phyloP scores from a whole-genome alignment of 768 basidiomycete species.

The Aureoboletus auriporus region DNA sequence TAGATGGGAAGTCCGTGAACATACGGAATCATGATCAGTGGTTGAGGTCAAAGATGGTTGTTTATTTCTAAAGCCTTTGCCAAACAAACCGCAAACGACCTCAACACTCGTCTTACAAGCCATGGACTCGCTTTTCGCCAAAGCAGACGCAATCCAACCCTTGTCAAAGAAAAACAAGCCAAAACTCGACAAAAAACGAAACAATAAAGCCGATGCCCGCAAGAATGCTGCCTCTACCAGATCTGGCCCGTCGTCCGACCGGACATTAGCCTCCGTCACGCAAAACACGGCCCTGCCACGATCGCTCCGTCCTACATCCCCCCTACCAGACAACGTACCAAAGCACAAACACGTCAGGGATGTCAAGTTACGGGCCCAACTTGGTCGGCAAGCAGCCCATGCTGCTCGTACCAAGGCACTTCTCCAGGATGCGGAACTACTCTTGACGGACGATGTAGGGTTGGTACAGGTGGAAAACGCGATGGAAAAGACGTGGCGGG shows the following conservation, averaged over 20 bases:
- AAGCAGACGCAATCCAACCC: slow-evolving; percentile 56
- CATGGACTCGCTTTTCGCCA: slow-evolving; percentile 75
- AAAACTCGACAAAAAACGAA: slow-evolving; percentile 3
- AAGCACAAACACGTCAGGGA: slow-evolving; percentile 55
- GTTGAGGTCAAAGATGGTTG: no score
- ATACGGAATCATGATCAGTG: no score
- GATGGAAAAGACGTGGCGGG: slow-evolving; percentile 88
- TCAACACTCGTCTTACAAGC: no score
- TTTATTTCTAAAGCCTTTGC: no score
- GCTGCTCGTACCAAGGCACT: slow-evolving; percentile 59
- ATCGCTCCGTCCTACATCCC: slow-evolving; percentile 54
- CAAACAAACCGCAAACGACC: no score
- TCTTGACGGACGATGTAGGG: slow-evolving; percentile 68
- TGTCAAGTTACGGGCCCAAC: slow-evolving; percentile 69
- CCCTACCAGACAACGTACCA: slow-evolving; percentile 43
- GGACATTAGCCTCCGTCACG: slow-evolving; percentile 54
- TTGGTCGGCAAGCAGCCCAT: slow-evolving; percentile 58
- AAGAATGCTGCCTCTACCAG: slow-evolving; percentile 13
- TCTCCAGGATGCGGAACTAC: slow-evolving; percentile 65
- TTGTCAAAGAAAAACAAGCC: slow-evolving; percentile 42
- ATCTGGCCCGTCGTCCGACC: slow-evolving; percentile 35
- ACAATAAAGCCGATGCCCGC: slow-evolving; percentile 22
- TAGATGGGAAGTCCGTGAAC: no score
- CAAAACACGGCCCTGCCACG: slow-evolving; percentile 60
- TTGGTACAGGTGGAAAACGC: slow-evolving; percentile 70